Conservation (phyloP, 345 rosid species). For the Pelargonium nanum region DNA sequence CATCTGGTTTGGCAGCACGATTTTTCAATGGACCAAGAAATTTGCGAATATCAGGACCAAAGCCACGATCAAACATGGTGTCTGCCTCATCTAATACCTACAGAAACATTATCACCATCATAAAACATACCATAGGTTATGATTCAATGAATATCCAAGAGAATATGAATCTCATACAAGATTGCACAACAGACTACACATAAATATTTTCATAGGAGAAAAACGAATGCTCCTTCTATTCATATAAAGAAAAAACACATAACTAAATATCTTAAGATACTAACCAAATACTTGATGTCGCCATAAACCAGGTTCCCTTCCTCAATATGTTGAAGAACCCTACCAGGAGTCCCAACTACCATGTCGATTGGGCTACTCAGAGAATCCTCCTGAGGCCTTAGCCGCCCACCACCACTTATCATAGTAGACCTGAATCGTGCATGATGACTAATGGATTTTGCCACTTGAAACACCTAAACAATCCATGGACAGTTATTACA, state of each 20-base stretch:
- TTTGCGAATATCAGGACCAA: slow-evolving; percentile 91
- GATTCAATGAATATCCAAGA: neutral
- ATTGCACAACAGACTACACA: neutral
- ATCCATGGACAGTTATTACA: slow-evolving; percentile 2
- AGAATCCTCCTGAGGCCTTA: slow-evolving; percentile 85
- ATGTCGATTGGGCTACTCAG: slow-evolving; percentile 74
- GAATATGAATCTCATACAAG: no score
- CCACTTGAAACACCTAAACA: slow-evolving; percentile 74
- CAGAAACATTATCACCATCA: slow-evolving; percentile 16
- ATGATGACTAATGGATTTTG: slow-evolving; percentile 84
- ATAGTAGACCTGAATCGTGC: slow-evolving; percentile 80
- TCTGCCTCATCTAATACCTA: slow-evolving; percentile 98
- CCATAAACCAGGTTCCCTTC: slow-evolving; percentile 95
- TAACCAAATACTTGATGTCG: slow-evolving; percentile 71
- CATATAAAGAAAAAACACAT: neutral
- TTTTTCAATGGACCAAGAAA: slow-evolving; percentile 74
- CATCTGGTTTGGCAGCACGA: slow-evolving; percentile 55
- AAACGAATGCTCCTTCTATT: neutral
- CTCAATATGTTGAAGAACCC: slow-evolving; percentile 87
- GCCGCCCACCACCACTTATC: slow-evolving; percentile 86
- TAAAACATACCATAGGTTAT: slow-evolving; percentile 7
- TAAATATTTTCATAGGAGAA: neutral
- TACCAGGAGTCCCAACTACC: slow-evolving; percentile 94
- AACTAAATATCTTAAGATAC: slow-evolving; percentile 4
- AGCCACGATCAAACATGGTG: slow-evolving; percentile 96